A percentile compares a stretch with the other conserved stretches of the same genome.
Conservation (phyloP, 2,329 filamentous ascomycete species). For the Paecilomyces formosus region DNA sequence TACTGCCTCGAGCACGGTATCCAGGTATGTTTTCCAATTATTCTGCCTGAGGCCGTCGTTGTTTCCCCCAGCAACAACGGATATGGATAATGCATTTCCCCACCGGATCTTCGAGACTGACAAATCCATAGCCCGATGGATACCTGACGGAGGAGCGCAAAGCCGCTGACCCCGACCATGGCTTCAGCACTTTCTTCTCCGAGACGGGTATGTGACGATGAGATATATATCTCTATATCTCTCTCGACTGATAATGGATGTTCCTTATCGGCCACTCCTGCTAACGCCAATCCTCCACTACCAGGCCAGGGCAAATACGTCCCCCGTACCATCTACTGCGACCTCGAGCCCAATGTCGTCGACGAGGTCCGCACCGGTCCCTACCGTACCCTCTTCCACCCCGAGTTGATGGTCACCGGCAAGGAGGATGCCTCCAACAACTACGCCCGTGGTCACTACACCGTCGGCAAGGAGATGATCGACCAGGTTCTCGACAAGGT, state of each 20-base stretch:
- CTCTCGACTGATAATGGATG: neutral
- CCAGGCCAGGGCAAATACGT: slow-evolving; percentile 97
- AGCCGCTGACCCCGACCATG: slow-evolving; percentile 83
- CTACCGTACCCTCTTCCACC: slow-evolving; percentile 96
- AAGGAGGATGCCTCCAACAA: slow-evolving; percentile 99
- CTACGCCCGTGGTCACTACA: slow-evolving; percentile 99
- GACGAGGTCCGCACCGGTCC: slow-evolving; percentile 97
- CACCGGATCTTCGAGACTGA: slow-evolving; percentile 12
- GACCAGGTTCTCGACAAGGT: slow-evolving; percentile 98
- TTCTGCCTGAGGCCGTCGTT: neutral
- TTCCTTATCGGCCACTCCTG: neutral
- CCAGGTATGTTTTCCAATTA: slow-evolving; percentile 58
- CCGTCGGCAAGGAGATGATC: slow-evolving; percentile 98
- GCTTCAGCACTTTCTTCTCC: slow-evolving; percentile 99
- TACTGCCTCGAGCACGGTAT: slow-evolving; percentile 99
- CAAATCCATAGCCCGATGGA: slow-evolving; percentile 72
- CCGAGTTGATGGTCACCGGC: slow-evolving; percentile 98
- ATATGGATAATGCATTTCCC: slow-evolving; percentile 24
- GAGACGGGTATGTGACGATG: slow-evolving; percentile 72
- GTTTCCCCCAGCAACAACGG: neutral
- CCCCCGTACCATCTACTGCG: slow-evolving; percentile 96
- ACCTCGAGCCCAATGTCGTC: slow-evolving; percentile 99
- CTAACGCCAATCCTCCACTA: neutral
- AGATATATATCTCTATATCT: no score
- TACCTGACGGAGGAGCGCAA: slow-evolving; percentile 98